A percentile compares a stretch with the other conserved stretches of the same genome.
phyloP scores from a whole-genome alignment of 768 basidiomycete genomes.

The Phlegmacium glaucopus region DNA sequence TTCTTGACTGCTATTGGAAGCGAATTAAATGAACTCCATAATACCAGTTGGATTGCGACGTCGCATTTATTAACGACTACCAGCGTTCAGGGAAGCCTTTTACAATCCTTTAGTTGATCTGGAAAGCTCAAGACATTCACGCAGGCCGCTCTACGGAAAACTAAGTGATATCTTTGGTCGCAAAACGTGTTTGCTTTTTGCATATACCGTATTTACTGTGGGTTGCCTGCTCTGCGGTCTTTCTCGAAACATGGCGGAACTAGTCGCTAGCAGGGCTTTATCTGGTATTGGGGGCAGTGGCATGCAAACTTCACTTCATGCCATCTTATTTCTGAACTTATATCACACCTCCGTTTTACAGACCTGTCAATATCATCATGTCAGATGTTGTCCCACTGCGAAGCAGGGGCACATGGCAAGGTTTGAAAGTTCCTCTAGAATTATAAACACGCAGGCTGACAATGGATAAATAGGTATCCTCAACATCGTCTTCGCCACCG shows the following conservation, averaged over 20 bases:
- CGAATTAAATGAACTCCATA: slow-evolving; percentile 59
- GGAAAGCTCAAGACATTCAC: neutral
- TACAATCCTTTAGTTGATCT: neutral
- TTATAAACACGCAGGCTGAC: neutral
- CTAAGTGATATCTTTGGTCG: slow-evolving; percentile 65
- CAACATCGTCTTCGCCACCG: slow-evolving; percentile 57
- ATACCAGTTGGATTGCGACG: slow-evolving; percentile 66
- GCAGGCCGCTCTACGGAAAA: slow-evolving; percentile 62
- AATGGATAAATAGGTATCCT: slow-evolving; percentile 38
- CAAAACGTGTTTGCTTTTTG: slow-evolving; percentile 53
- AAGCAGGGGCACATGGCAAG: slow-evolving; percentile 69
- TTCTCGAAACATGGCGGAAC: slow-evolving; percentile 48
- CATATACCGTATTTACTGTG: slow-evolving; percentile 50
- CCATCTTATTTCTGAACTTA: neutral
- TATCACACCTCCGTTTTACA: slow-evolving; percentile 16
- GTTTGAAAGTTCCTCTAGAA: slow-evolving; percentile 17
- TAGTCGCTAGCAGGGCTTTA: slow-evolving; percentile 50
- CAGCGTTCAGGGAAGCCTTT: slow-evolving; percentile 50
- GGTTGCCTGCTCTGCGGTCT: slow-evolving; percentile 54
- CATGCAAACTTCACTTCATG: slow-evolving; percentile 35
- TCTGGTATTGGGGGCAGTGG: slow-evolving; percentile 62
- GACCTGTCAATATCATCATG: slow-evolving; percentile 61
- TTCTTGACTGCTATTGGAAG: slow-evolving; percentile 45
- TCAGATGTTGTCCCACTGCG: slow-evolving; percentile 64
- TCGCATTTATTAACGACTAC: slow-evolving; percentile 59